A percentile compares a stretch with the other conserved stretches of the same genome.
phyloP scores from a whole-genome alignment of 1,284 basidiomycete species.

The Boletus hoseneyae region DNA sequence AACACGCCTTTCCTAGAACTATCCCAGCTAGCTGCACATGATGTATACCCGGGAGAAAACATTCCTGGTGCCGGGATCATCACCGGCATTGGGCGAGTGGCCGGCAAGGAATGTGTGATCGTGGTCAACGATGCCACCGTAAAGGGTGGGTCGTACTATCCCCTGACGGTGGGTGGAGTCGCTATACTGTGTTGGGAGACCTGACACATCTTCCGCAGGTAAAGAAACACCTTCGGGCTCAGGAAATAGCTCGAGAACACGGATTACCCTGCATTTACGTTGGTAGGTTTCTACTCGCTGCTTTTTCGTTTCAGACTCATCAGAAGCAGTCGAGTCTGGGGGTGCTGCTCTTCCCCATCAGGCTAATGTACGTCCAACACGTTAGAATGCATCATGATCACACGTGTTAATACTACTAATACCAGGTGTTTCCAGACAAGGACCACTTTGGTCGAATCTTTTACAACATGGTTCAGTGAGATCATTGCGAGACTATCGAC shows the following conservation, averaged over 20 bases:
- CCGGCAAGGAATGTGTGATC: constrained; percentile 83
- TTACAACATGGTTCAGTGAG: constrained; percentile 81
- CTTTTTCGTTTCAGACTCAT: constrained; percentile 11
- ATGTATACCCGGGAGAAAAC: constrained; percentile 75
- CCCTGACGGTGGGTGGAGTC: constrained; percentile 64
- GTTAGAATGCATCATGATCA: not conserved
- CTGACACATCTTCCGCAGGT: constrained; percentile 45
- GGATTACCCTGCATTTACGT: constrained; percentile 90
- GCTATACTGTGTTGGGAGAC: not conserved
- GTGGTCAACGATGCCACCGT: constrained; percentile 94
- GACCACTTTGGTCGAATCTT: constrained; percentile 97
- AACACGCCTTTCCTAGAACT: constrained; percentile 90
- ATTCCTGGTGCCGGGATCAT: constrained; percentile 91
- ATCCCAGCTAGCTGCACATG: constrained; percentile 82
- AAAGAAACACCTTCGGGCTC: constrained; percentile 94
- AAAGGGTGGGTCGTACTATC: constrained; percentile 92
- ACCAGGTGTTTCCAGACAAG: constrained; percentile 75
- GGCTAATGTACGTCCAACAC: constrained; percentile 62
- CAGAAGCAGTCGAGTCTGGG: constrained; percentile 78
- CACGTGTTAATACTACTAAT: constrained; percentile 13
- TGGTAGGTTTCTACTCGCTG: constrained; percentile 45
- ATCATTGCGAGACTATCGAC: constrained; percentile 3
- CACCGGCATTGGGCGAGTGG: constrained; percentile 81
- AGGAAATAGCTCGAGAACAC: constrained; percentile 90
- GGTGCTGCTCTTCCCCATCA: constrained; percentile 92